Evolutionary conservation across 768 basidiomycete genomes (phyloP).

Genomic region (Calvatia gigantea): DNA sequence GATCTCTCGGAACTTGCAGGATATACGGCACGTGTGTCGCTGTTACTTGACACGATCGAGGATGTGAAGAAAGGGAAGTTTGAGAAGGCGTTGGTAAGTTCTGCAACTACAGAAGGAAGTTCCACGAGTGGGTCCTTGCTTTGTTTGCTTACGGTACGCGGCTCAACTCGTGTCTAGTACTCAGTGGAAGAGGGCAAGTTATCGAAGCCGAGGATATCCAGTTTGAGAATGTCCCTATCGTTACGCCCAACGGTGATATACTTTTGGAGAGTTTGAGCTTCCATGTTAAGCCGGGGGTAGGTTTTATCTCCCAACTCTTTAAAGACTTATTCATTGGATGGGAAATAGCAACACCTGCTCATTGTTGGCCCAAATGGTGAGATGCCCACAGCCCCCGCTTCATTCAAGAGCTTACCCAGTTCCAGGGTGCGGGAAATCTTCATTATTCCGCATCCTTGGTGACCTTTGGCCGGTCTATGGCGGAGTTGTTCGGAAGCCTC

Average conservation of each 20-base stretch:
- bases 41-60: slow-evolving; percentile 86
- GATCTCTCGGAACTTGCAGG: slow-evolving; percentile 95
- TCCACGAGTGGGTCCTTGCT: slow-evolving; percentile 54
- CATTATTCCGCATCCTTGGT: slow-evolving; percentile 92
- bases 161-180: slow-evolving; percentile 42
- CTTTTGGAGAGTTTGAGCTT: slow-evolving; percentile 84
- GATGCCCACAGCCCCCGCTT: not conserved
- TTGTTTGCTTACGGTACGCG: not conserved
- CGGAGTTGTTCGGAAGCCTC: slow-evolving; percentile 86
- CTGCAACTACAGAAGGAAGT: slow-evolving; percentile 69
- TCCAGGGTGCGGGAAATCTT: slow-evolving; percentile 82
- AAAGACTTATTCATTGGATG: not conserved
- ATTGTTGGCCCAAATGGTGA: slow-evolving; percentile 93
- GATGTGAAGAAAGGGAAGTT: slow-evolving; percentile 83
- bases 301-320: slow-evolving; percentile 14
- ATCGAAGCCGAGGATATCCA: slow-evolving; percentile 86
- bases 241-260: slow-evolving; percentile 94
- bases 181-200: slow-evolving; percentile 74
- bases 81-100: slow-evolving; percentile 83
- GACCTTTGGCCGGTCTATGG: slow-evolving; percentile 90
- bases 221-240: slow-evolving; percentile 91
- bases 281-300: slow-evolving; percentile 81
- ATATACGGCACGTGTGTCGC: slow-evolving; percentile 88
- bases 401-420: not conserved
- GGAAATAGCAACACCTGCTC: slow-evolving; percentile 75